Evolutionary conservation across 176 grass and related monocot genomes (phyloP), one percentile per base, ranked within the genome.

Genomic region (Paspalum notatum): DNA sequence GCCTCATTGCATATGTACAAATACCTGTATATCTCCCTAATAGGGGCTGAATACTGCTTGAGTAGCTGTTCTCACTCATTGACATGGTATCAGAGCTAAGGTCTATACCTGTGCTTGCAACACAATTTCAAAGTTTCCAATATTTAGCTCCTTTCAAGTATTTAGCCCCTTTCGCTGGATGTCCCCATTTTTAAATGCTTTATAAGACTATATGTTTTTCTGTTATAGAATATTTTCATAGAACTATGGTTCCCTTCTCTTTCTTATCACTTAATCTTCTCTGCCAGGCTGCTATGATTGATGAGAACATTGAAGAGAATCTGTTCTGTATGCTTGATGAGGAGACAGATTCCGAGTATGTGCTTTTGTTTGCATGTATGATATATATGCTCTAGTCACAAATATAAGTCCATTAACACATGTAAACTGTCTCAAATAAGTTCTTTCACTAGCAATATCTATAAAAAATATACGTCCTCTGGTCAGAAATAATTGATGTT

Each of bases 251-350:
- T 72, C 15, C 2, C 2, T 75, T 15, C 10, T 75, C 73, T 76
- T 65, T 62, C 57, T 82, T 77, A 24, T 76, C 2, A 7, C 72
- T 78, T 20, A 44, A 66, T 85, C 45, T 84, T 72, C 45, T 94
- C 27, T 92, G 9, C 71, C 90, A 98, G 92, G 75, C 72, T 95
- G 82, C 86, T 54, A 93, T 99, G 84, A 86, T 93, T 27, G 76
- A 90, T 45, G 86, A 89, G 72, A 99, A 93, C 52, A 99, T 95
- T 16, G 92, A 99, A 91, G 96, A 93, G 85, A 90, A 95, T 82
- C 82, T 95, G 24, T 99, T 99, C 88, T 90, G 82, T 57, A 89
- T 95, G 92, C 96, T 99, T 84, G 93, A 99, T 84, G 96, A 95
- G 50, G 92, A 99, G 93, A 99, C 93, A 60, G 96, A 99, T 71